These are phyloP conservation scores for Pythium dissimile DNA, from an alignment of 352 stramenopile species.

Conservation along the genomic window DNA sequence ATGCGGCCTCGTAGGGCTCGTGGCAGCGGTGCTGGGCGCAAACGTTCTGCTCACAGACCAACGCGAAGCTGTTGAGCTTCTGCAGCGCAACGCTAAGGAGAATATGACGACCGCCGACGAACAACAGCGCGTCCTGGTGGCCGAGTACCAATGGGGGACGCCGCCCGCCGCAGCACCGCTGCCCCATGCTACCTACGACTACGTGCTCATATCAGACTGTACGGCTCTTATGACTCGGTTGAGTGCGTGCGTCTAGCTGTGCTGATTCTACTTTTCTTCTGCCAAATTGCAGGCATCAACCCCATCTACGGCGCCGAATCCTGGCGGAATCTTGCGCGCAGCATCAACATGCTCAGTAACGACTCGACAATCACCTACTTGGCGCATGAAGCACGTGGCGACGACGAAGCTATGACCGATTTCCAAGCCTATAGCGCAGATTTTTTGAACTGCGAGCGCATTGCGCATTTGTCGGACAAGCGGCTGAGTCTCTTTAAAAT, in stretches of 20 bases:
- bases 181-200: constrained; percentile 34
- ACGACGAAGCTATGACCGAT: constrained; percentile 69
- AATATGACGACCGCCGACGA: constrained; percentile 46
- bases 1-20: constrained; percentile 69
- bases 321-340: constrained; percentile 70
- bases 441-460: constrained; percentile 38
- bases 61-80: constrained; percentile 55
- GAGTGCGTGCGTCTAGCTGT: no score
- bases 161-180: constrained; percentile 16
- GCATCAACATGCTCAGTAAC: constrained; percentile 57
- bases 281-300: constrained; percentile 69
- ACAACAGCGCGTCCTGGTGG: constrained; percentile 31
- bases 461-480: constrained; percentile 32
- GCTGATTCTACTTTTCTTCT: no score
- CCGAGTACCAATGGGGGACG: constrained; percentile 66
- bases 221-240: no score
- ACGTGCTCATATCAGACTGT: constrained; percentile 82
- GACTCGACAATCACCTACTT: constrained; percentile 59
- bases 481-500: constrained; percentile 55
- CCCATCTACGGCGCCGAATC: constrained; percentile 80
- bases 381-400: constrained; percentile 63
- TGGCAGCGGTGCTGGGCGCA: constrained; percentile 57
- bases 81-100: constrained; percentile 48
- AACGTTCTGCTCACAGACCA: constrained; percentile 76
- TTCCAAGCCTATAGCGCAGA: constrained; percentile 47